Base-by-base conservation (phyloP, 441 rosid genomes). In the Flueggea neowawraea region DNA sequence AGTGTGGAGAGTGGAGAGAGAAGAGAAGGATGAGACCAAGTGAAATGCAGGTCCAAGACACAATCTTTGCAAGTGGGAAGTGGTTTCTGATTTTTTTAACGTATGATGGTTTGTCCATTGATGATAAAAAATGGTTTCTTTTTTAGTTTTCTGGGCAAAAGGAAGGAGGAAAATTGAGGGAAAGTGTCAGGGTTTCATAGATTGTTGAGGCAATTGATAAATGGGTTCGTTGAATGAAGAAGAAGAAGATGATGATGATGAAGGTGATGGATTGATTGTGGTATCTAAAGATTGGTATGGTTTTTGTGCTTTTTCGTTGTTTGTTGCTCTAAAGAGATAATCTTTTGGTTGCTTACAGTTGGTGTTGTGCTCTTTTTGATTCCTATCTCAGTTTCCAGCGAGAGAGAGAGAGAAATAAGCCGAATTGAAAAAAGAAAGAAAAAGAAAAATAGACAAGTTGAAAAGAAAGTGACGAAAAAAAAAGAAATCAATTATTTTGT, bases 11-110 rank as follows among this genome's bases (percentile, higher is more conserved):
- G 54, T 66, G 76, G 57, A 68, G 31, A 58, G 58, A 68, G 72
- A 71, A 71, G 63, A 78, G 57, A 39, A 74, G 51, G 63, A 78
- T 59, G 0, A 74, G 57, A 47, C 62, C 66, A 15, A 75, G 57
- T 56, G 65, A 63, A 52, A 78, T 70, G 68, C 73, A 69, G 63
- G 68, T 52, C 77, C 77, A 78, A 47, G 69, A 72, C n/a, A 72
- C 50, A 50, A 69, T 44, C 62, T 64, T 75, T 4, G 69, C 44
- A 32, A 60, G 22, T 15, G 74, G 57, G 31, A 69, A 66, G 36
- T 63, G 64, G 49, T 52, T 53, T 9, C 74, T 74, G 41, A 54
- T 50, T 1, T 70, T 68, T 63, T 66, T 64, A 39, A 62, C n/a
- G 64, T 56, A 50, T 13, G 59, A 31, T 28, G 77, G 70, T 45